Percentiles rank a stretch among this genome's conserved stretches.
Conservation (phyloP, 75 land plant genomes). For the Selaginella moellendorffii region DNA sequence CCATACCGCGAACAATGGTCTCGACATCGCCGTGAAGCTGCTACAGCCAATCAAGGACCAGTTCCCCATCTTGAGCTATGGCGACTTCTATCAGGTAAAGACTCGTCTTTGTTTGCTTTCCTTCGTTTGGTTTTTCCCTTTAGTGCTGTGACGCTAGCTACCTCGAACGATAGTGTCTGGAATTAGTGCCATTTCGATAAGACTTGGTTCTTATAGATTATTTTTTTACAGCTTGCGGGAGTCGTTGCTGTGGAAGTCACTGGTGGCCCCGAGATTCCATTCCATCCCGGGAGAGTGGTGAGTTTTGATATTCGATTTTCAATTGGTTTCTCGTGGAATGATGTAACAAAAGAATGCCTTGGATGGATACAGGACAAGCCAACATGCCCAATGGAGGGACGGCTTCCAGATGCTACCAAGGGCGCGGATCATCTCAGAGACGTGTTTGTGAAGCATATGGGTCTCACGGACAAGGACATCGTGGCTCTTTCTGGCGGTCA, state of each 20-base stretch:
- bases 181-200: no score
- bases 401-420: background rate
- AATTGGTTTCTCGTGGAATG: no score
- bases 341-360: no score
- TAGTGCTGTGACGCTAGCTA: no score
- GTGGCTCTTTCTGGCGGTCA: constrained; percentile 41
- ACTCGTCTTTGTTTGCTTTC: no score
- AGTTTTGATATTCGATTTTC: no score
- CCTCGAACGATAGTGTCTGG: no score
- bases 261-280: constrained; percentile 32
- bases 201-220: background rate
- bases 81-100: constrained; percentile 21
- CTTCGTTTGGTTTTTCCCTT: no score
- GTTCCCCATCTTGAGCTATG: constrained; percentile 29
- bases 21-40: constrained; percentile 31
- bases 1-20: constrained; percentile 34
- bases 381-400: background rate
- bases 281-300: constrained; percentile 38
- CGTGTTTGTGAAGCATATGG: constrained; percentile 16
- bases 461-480: constrained; percentile 29
- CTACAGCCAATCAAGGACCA: constrained; percentile 32
- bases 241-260: constrained; percentile 40
- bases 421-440: constrained; percentile 14
- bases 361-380: background rate
- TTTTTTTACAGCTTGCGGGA: constrained; percentile 29